Percentiles rank a stretch among this genome's conserved stretches.
Evolutionary conservation across 116 monocot species (phyloP).

Genomic region (Zostera marina): DNA sequence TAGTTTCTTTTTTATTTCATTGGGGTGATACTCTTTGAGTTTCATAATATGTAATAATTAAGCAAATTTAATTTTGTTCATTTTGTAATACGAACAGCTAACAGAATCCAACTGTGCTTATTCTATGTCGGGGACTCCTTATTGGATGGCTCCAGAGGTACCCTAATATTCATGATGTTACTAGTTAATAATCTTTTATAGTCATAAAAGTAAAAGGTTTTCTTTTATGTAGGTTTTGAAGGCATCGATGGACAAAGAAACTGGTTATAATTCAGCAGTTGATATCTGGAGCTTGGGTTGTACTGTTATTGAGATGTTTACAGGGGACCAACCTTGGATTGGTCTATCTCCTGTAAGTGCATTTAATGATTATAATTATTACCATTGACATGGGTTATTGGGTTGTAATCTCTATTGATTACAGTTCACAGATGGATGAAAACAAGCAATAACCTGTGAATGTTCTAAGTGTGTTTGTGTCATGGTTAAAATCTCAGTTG

Average conservation of each 20-base stretch:
- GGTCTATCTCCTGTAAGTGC: conserved; percentile 70
- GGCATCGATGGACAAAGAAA: conserved; percentile 67
- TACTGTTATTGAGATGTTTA: conserved; percentile 97
- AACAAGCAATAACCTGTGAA: too few species aligned
- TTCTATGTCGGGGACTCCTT: conserved; percentile 88
- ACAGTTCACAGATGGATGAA: too few species aligned
- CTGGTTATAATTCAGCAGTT: conserved; percentile 81
- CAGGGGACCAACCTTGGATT: conserved; percentile 89
- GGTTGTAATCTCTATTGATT: too few species aligned
- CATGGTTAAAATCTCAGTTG: too few species aligned
- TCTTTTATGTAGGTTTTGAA: conserved; percentile 53
- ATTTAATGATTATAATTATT: too few species aligned
- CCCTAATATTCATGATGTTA: background rate
- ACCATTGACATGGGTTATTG: too few species aligned
- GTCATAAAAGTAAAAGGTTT: background rate
- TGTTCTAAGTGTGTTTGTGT: too few species aligned
- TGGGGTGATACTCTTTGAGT: too few species aligned
- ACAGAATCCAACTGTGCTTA: conserved; percentile 45
- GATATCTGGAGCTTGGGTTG: conserved; percentile 99
- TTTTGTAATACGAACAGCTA: conserved; percentile 28
- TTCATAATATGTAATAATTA: too few species aligned
- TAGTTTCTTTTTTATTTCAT: too few species aligned
- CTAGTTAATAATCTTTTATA: background rate
- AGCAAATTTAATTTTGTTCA: too few species aligned
- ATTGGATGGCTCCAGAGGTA: conserved; percentile 99